A percentile compares a stretch with the other conserved stretches of the same genome.
These are phyloP conservation scores for Oenanthe sinensis DNA, from an alignment of 129 eudicot species.

Conservation along the genomic window DNA sequence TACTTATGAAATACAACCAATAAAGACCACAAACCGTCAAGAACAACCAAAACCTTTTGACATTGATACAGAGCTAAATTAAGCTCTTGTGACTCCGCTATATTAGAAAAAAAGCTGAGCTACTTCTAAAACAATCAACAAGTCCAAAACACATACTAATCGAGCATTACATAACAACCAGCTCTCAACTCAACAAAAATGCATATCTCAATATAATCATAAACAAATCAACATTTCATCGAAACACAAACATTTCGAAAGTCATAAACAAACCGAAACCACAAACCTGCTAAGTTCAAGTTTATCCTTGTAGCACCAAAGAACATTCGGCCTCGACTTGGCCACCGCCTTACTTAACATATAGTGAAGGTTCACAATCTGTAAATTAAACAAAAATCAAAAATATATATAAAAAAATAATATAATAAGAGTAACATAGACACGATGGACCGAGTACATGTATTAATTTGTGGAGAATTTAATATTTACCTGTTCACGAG, in stretches of 20 bases:
- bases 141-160: not conserved
- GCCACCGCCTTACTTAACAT: conserved; percentile 56
- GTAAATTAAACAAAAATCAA: conserved; percentile 9
- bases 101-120: too few species aligned
- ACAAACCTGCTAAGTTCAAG: conserved; percentile 76
- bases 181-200: not conserved
- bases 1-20: not conserved
- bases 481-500: conserved; percentile 54
- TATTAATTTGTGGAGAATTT: too few species aligned
- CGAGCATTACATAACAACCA: not conserved
- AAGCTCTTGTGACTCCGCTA: too few species aligned
- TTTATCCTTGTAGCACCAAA: conserved; percentile 89
- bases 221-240: not conserved
- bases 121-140: not conserved
- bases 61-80: not conserved
- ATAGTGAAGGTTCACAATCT: conserved; percentile 77
- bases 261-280: not conserved
- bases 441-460: not conserved
- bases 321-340: conserved; percentile 52
- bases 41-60: not conserved
- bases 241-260: not conserved
- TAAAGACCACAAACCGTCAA: not conserved
- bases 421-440: not conserved
- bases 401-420: not conserved
- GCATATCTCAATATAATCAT: not conserved